Evolutionary conservation across 805 yeast genomes (phyloP), one percentile per base, ranked within the genome.

Genomic region (Zygosaccharomyces rouxii): DNA sequence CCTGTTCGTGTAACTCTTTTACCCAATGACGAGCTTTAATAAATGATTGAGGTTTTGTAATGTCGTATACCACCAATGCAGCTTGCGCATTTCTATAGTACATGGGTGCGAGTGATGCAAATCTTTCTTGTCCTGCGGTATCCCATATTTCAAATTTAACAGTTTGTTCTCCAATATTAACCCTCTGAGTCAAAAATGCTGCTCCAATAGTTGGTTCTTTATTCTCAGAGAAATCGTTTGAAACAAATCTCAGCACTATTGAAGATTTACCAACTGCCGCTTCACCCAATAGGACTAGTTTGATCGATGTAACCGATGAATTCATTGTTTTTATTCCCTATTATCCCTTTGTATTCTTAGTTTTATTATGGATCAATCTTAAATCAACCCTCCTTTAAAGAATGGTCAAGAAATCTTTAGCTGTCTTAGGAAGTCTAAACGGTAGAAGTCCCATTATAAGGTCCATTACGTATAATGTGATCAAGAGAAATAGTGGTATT

Each of bases 201-300:
- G 99, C 99, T 13, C 99, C 99, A 58, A 92, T 92, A 2, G 99
- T 92, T 19, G 97, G 97, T 62, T 92, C 98, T 67, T 92, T 90
- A 69, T 92, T 90, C 67, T 90, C 98, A 67, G 94, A 96, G 70
- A 92, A 92, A 63, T 92, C 97, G 68, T 92, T 89, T 55, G 89
- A 83, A 38, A 92, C 98, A 69, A 92, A 92, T 56, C 98, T 77
- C 56, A 92, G 75, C 30, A 92, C 98, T 28, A 92, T 76, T 5
- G 96, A 88, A 3, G 96, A 88, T 65, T 92, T 92, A 46, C 99
- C 99, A 14, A 92, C 99, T 0, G 99, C 99, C 0, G 97, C 97
- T 65, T 92, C 99, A 25, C 99, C 99, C 40, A 92, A 72, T 35
- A 92, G 79, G 7, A 92, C 99, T 49, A 92, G 77, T 69, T 92